Base-by-base conservation (phyloP, 768 basidiomycete genomes). In the Tremella fuciformis region DNA sequence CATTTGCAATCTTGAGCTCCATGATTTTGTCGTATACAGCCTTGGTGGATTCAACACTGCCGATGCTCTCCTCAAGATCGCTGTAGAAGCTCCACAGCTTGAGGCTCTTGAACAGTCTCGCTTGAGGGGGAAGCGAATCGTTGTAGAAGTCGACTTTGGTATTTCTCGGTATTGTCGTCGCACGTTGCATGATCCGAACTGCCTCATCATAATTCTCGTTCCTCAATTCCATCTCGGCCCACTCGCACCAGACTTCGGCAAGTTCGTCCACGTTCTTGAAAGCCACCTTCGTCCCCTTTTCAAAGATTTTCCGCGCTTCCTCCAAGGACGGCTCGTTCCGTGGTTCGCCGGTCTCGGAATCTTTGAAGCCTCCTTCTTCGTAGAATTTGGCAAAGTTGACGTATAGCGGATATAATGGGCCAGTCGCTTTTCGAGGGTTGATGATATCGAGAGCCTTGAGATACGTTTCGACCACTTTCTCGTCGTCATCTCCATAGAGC, bases 81-180 rank as follows among this genome's bases (percentile, higher is more conserved):
- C 94, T 88, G 73, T 94, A 97, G 80, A 96, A 98, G 0, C 93
- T 96, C 96, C 96, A 99, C 0, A 99, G 83, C 76, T 99, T 99
- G 57, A 99, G 80, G 0, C 92, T 96, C 73, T 99, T 99, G 84
- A 99, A 98, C 46, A 99, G 79, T 21, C 96, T 86, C 3, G 84
- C 81, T 81, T 98, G 96, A 1, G 87, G 88, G 16, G 91, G 81
- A 21, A 97, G 81, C 1, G 86, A 79, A 71, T 97, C 93, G 77
- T 99, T 93, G 67, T 97, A 91, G 74, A 90, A 99, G 74, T 85
- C 91, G 64, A 97, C 80, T 73, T 90, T 92, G 54, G 82, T 84
- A 67, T 96, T 89, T 77, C 88, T 92, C 0, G 96, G 94, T 47
- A 90, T 81, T 19, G 86, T 88, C 25, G 91, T 84, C 1, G 92